Percentiles rank a stretch among this genome's conserved stretches.
These are phyloP conservation scores for Antitrichia curtipendula DNA, from an alignment of 225 moss, liverwort and hornwort genomes.

Conservation along the genomic window DNA sequence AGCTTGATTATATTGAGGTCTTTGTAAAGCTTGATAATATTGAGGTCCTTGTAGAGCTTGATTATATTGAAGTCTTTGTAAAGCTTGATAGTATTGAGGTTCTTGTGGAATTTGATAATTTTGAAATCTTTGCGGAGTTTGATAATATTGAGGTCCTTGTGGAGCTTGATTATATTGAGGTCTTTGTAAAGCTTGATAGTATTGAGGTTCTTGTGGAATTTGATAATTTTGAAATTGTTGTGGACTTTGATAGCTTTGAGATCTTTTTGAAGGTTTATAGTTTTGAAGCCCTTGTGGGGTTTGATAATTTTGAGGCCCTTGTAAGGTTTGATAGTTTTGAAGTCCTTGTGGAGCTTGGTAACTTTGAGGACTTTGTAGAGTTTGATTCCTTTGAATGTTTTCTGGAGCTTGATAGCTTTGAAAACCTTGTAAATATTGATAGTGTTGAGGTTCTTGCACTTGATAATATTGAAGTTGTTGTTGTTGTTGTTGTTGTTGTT, in stretches of 20 bases:
- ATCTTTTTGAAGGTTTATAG: too few species aligned
- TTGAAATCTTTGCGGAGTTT: too few species aligned
- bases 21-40: neutral
- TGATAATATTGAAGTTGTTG: neutral
- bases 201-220: too few species aligned
- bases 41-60: too few species aligned
- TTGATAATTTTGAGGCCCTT: neutral
- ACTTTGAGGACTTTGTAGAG: neutral
- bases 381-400: rapidly evolving
- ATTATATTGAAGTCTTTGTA: neutral
- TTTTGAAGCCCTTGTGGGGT: rapidly evolving
- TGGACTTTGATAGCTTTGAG: too few species aligned
- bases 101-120: neutral
- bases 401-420: neutral
- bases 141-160: too few species aligned
- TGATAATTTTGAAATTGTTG: too few species aligned
- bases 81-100: neutral
- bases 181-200: too few species aligned
- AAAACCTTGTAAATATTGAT: neutral
- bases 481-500: neutral
- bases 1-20: neutral
- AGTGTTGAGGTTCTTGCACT: neutral
- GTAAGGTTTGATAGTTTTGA: neutral
- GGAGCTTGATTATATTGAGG: too few species aligned
- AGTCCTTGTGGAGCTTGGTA: neutral